Evolutionary conservation across 2,329 filamentous ascomycete species (phyloP), one percentile per base, ranked within the genome.

Genomic region (Lachnellula cervina): DNA sequence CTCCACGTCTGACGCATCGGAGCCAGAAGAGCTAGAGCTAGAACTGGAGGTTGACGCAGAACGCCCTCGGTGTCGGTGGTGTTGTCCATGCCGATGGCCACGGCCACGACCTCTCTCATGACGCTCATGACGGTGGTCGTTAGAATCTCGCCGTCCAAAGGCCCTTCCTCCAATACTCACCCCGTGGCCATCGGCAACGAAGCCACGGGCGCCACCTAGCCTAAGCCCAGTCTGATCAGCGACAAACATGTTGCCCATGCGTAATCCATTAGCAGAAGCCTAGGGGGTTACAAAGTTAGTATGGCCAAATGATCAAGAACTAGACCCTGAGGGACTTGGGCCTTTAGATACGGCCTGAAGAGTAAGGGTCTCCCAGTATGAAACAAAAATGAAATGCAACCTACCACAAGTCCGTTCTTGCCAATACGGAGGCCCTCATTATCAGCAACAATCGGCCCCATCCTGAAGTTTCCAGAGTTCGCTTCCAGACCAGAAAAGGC

Each of bases 181-280:
- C 6, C 62, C 62, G 38, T 59, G 49, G 17, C 37, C n/a, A 56
- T 62, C 58, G 28, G 63, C 65, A 9, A 61, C 54, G 25, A 65
- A 54, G 2, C 62, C 62, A 42, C 60, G 51, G 14, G 51, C 46
- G 14, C 62, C 60, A 34, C 60, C 68, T 47, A 70, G 37, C 34
- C 70, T 67, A 37, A 77, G 71, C 4, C 74, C 75, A 28, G 69
- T 69, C 16, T 67, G 68, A 58, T 78, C 74, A 37, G 76, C 71
- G 1, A 75, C 67, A 17, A 66, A 34, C 51, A 63, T 52, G 46
- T 60, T 61, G 11, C 59, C 59, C 25, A 61, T 54, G 16, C 56
- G 53, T 34, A 61, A 57, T 32, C 58, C 58, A 25, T 53, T 54
- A 34, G 56, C 55, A 53, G 56, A 54, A 21, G 60, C 58, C 51